These are phyloP conservation scores for Neostapfia colusana DNA, from an alignment of 176 grass and related monocot species.

Conservation along the genomic window DNA sequence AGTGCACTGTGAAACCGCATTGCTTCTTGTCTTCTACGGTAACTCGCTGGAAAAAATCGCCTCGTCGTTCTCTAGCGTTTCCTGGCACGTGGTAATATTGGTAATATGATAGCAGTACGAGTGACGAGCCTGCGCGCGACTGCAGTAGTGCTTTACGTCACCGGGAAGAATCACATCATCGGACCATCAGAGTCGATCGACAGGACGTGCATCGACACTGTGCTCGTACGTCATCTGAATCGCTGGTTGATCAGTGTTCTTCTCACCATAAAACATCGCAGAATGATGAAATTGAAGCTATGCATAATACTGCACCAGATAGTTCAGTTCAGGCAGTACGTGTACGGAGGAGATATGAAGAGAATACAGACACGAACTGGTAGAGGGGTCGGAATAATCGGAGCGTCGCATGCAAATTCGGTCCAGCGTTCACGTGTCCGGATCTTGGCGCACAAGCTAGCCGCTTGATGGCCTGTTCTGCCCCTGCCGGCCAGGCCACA, in stretches of 20 bases:
- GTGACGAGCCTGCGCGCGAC: too few relatives aligned
- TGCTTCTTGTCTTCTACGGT: neutral
- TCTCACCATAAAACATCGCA: too few relatives aligned
- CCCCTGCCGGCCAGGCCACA: neutral
- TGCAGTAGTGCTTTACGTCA: neutral
- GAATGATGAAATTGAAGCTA: neutral
- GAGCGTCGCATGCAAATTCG: neutral
- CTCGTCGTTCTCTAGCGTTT: neutral
- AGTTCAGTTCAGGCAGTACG: neutral
- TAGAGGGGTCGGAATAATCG: neutral
- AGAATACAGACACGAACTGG: neutral
- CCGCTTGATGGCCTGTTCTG: neutral
- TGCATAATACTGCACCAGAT: neutral
- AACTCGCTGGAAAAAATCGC: neutral
- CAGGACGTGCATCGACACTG: neutral
- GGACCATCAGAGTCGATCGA: neutral
- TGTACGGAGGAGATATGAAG: constrained; percentile 11
- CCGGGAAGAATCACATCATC: neutral
- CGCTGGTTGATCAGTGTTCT: neutral
- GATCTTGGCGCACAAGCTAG: neutral
- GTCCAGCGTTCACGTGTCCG: neutral
- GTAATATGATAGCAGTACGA: neutral
- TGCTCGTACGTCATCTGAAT: neutral
- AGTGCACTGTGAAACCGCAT: neutral
- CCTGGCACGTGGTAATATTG: constrained; percentile 4